Evolutionary conservation across 2,329 filamentous ascomycete genomes (phyloP).

Genomic region (Mycosphaerella sp.): DNA sequence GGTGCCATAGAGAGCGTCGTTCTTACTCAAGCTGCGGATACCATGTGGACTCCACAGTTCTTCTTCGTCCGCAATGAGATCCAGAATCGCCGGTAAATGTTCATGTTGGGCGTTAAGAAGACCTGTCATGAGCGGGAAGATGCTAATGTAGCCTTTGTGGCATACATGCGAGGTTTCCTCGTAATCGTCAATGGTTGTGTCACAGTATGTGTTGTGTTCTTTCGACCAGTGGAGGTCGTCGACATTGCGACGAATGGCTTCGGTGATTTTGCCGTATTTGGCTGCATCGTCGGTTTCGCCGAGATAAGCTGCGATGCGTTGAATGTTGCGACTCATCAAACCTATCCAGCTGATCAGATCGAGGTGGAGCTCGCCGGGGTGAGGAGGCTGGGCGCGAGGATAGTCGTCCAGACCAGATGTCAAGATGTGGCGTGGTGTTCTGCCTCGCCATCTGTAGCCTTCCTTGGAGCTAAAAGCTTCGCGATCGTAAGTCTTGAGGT

Average conservation of each 20-base stretch:
- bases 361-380: slow-evolving; percentile 90
- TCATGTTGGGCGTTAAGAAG: slow-evolving; percentile 68
- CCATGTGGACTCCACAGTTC: slow-evolving; percentile 88
- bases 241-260: slow-evolving; percentile 76
- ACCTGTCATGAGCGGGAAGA: slow-evolving; percentile 87
- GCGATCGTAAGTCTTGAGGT: slow-evolving; percentile 86
- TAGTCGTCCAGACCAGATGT: slow-evolving; percentile 96
- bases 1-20: slow-evolving; percentile 76
- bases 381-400: slow-evolving; percentile 84
- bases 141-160: slow-evolving; percentile 91
- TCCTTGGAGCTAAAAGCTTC: slow-evolving; percentile 77
- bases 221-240: slow-evolving; percentile 91
- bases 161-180: slow-evolving; percentile 87
- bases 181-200: slow-evolving; percentile 90
- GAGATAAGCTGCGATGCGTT: slow-evolving; percentile 71
- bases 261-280: slow-evolving; percentile 64
- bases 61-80: slow-evolving; percentile 71
- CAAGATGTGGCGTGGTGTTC: slow-evolving; percentile 77
- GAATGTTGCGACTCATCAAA: slow-evolving; percentile 85
- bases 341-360: slow-evolving; percentile 96
- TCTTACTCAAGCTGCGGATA: slow-evolving; percentile 81
- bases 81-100: slow-evolving; percentile 66
- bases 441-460: slow-evolving; percentile 90
- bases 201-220: slow-evolving; percentile 76
- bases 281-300: slow-evolving; percentile 68